These are phyloP conservation scores for Pelargonium nanum DNA, from an alignment of 345 rosid species.

Conservation along the genomic window DNA sequence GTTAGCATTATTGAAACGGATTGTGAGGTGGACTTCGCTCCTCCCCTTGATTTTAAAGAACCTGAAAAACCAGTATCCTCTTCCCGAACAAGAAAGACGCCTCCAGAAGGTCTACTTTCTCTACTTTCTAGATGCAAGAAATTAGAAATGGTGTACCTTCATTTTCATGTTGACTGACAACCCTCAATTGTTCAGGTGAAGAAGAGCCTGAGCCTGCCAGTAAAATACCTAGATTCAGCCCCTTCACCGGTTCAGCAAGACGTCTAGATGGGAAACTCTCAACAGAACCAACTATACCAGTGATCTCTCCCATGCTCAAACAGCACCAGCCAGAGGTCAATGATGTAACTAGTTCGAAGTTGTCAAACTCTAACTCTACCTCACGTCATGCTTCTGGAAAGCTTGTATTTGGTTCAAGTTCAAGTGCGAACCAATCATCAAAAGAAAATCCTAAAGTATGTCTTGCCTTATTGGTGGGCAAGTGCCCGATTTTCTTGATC, in stretches of 20 bases:
- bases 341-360: conserved; percentile 15
- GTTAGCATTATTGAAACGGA: conserved; percentile 98
- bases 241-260: conserved; percentile 73
- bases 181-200: conserved; percentile 27
- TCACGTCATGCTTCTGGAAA: conserved; percentile 29
- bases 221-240: conserved; percentile 53
- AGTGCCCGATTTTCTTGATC: no score
- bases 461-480: not conserved
- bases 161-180: no score
- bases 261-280: conserved; percentile 84
- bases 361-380: conserved; percentile 12
- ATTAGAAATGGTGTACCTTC: no score
- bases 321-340: conserved; percentile 38
- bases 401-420: conserved; percentile 31
- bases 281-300: conserved; percentile 34
- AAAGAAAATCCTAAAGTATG: conserved; percentile 28
- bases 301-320: conserved; percentile 27
- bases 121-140: no score
- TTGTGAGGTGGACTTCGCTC: conserved; percentile 98
- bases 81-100: conserved; percentile 36
- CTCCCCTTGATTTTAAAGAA: conserved; percentile 95
- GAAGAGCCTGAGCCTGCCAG: conserved; percentile 21
- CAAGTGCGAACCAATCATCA: conserved; percentile 17
- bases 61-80: conserved; percentile 59
- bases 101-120: conserved; percentile 22